Evolutionary conservation across 2,329 filamentous ascomycete genomes (phyloP).

Genomic region (Calonectria honghensis): DNA sequence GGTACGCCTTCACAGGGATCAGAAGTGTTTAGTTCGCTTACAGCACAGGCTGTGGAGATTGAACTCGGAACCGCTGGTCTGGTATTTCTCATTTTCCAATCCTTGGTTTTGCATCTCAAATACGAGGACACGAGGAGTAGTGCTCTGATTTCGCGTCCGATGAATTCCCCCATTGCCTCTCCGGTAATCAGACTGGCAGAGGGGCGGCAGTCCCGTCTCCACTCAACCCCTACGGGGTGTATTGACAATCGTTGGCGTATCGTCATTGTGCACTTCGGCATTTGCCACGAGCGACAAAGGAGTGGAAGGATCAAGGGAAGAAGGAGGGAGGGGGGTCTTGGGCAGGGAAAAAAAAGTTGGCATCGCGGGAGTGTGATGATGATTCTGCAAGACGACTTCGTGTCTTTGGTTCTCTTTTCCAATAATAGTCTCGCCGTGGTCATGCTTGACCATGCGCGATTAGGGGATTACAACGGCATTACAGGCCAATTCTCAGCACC

Average conservation of each 20-base stretch:
- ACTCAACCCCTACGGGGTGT: constrained; percentile 10
- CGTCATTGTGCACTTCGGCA: constrained; percentile 28
- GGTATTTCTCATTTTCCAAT: constrained; percentile 15
- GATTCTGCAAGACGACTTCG: constrained; percentile 37
- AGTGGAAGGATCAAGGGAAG: not conserved
- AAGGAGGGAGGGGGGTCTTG: not conserved
- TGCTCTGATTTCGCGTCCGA: not conserved
- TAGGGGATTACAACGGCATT: constrained; percentile 39
- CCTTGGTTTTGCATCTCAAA: constrained; percentile 19
- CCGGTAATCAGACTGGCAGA: constrained; percentile 30
- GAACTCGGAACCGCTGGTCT: constrained; percentile 11
- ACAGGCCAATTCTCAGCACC: constrained; percentile 30
- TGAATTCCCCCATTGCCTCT: not conserved
- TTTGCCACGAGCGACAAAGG: constrained; percentile 14
- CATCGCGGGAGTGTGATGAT: constrained; percentile 14
- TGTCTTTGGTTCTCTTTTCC: constrained; percentile 7
- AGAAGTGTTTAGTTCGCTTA: constrained; percentile 19
- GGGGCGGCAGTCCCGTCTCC: constrained; percentile 26
- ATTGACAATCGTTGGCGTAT: constrained; percentile 16
- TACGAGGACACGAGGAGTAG: constrained; percentile 8
- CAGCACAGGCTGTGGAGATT: constrained; percentile 9
- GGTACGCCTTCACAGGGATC: constrained; percentile 27
- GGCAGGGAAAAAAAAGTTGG: constrained; percentile 15
- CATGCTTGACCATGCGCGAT: constrained; percentile 38
- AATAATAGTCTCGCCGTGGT: constrained; percentile 22